Percentiles rank a stretch among this genome's conserved stretches.
phyloP scores from a whole-genome alignment of 495 filamentous ascomycete genomes.

The Aspergillus cristatus region DNA sequence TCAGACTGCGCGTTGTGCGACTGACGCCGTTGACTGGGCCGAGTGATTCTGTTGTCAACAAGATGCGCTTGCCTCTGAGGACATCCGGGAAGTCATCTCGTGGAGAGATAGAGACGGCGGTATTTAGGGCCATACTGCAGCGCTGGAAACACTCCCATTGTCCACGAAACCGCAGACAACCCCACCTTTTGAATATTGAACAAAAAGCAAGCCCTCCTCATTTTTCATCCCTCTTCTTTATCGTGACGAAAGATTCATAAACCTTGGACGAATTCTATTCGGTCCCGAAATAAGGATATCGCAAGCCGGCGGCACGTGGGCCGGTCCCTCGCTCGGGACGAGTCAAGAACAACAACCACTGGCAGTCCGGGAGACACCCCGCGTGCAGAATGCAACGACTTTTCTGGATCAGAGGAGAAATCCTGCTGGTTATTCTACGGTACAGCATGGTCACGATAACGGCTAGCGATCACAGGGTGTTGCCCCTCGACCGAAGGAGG shows the following conservation, averaged over 20 bases:
- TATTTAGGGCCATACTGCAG: background rate
- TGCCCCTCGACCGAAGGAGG: too few relatives aligned
- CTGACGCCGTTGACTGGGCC: conserved; percentile 59
- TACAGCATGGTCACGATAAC: too few relatives aligned
- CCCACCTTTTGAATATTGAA: background rate
- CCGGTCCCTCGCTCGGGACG: background rate
- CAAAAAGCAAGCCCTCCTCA: too few relatives aligned
- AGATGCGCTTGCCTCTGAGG: conserved; percentile 43
- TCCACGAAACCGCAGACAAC: background rate
- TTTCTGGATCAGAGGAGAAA: background rate
- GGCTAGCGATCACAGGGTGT: too few relatives aligned
- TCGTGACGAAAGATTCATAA: background rate
- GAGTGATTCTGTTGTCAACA: conserved; percentile 55
- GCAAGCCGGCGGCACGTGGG: conserved; percentile 4
- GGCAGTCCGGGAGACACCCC: conserved; percentile 1
- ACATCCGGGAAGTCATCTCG: conserved; percentile 32
- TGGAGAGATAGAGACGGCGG: conserved; percentile 1
- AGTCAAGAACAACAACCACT: conserved; percentile 4
- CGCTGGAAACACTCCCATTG: background rate
- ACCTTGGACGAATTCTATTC: background rate
- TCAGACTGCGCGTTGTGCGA: conserved; percentile 51
- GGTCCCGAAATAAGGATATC: background rate
- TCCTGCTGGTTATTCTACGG: too few relatives aligned
- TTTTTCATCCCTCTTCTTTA: too few relatives aligned
- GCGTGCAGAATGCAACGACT: conserved; percentile 1